A percentile compares a stretch with the other conserved stretches of the same genome.
phyloP scores from a whole-genome alignment of 768 basidiomycete species.

The Russula lepida region DNA sequence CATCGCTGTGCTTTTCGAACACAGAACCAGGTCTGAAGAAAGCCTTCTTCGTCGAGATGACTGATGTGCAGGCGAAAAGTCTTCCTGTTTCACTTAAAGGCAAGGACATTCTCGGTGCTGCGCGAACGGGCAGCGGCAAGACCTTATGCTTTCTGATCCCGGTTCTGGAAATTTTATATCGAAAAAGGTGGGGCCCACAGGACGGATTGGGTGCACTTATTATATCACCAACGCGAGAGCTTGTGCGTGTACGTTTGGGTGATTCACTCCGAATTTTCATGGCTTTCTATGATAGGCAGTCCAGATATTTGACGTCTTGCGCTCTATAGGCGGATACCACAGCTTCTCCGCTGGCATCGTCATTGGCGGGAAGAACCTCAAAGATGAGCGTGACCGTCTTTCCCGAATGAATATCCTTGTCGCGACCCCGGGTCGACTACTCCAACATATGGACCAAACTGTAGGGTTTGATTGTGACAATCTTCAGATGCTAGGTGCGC shows the following conservation, averaged over 20 bases:
- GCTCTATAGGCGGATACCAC: slow-evolving; percentile 88
- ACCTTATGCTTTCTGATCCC: slow-evolving; percentile 68
- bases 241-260: slow-evolving; percentile 42
- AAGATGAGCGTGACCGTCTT: slow-evolving; percentile 84
- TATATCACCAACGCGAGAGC: slow-evolving; percentile 88
- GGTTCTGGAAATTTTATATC: slow-evolving; percentile 53
- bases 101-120: slow-evolving; percentile 60
- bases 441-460: slow-evolving; percentile 99
- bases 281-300: slow-evolving; percentile 53
- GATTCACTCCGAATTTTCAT: slow-evolving; percentile 2
- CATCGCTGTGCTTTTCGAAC: background rate
- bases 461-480: slow-evolving; percentile 88
- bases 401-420: slow-evolving; percentile 97
- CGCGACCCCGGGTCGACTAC: slow-evolving; percentile 87
- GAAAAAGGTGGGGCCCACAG: slow-evolving; percentile 61
- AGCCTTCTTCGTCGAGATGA: slow-evolving; percentile 79
- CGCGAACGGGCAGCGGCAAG: slow-evolving; percentile 66
- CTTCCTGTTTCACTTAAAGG: slow-evolving; percentile 54
- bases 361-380: slow-evolving; percentile 92
- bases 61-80: slow-evolving; percentile 62
- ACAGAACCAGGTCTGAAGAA: slow-evolving; percentile 64
- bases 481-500: slow-evolving; percentile 81
- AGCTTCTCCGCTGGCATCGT: slow-evolving; percentile 90
- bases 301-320: slow-evolving; percentile 94
- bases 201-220: slow-evolving; percentile 82